Percentiles rank a stretch among this genome's conserved stretches.
Evolutionary conservation across 345 rosid genomes (phyloP).

Genomic region (Raphanus sativus): DNA sequence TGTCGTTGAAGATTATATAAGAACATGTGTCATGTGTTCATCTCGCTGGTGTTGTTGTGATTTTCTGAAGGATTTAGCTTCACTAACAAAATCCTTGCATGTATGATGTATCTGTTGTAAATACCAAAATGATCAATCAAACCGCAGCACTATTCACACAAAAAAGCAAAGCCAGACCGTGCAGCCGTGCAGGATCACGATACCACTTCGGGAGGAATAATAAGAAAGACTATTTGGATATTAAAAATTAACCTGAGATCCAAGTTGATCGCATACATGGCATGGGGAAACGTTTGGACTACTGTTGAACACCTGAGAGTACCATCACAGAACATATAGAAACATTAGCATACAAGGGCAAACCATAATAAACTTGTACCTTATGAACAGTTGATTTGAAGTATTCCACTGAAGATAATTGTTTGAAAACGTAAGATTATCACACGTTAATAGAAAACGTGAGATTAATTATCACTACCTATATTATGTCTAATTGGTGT

Average conservation of each 20-base stretch:
- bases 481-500: not conserved
- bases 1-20: not conserved
- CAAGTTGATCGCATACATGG: not conserved
- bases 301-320: conserved; percentile 36
- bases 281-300: not conserved
- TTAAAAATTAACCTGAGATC: not conserved
- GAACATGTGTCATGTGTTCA: not conserved
- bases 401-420: conserved; percentile 61
- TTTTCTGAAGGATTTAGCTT: not conserved
- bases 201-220: not conserved
- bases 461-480: conserved; percentile 28
- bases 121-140: not conserved
- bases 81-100: not conserved
- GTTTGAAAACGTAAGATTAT: conserved; percentile 30
- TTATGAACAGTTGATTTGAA: conserved; percentile 84
- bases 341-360: not conserved
- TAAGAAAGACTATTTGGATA: not conserved
- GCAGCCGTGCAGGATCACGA: not conserved
- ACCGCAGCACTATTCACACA: not conserved
- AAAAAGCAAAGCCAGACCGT: not conserved
- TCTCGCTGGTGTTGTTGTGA: not conserved
- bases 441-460: conserved; percentile 29
- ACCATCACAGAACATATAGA: conserved; percentile 15
- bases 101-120: not conserved
- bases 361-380: conserved; percentile 46